Percentiles rank a stretch among this genome's conserved stretches.
Conservation (phyloP, 2,329 filamentous ascomycete species). For the Nemania sp. region DNA sequence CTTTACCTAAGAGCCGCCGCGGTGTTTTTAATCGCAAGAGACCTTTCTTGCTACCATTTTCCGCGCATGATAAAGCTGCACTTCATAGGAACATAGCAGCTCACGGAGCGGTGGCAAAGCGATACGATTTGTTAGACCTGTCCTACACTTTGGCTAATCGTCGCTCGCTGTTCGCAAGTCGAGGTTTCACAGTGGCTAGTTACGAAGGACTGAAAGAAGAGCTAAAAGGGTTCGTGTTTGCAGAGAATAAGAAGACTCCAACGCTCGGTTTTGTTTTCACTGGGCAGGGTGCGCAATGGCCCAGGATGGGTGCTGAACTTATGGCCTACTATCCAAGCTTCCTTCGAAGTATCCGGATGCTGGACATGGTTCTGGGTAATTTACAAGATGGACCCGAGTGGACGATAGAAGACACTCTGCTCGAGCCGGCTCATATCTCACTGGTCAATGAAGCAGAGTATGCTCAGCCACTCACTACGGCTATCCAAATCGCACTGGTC, state of each 20-base stretch:
- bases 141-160: too few relatives aligned
- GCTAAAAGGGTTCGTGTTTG: too few relatives aligned
- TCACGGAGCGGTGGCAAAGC: too few relatives aligned
- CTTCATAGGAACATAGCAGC: neutral
- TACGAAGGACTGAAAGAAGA: too few relatives aligned
- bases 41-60: neutral
- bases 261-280: conserved; percentile 31
- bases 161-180: too few relatives aligned
- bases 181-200: too few relatives aligned
- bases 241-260: too few relatives aligned
- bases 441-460: neutral
- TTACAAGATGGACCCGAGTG: conserved; percentile 23
- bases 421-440: neutral
- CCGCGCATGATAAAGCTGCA: neutral
- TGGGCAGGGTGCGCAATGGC: conserved; percentile 32
- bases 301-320: conserved; percentile 27
- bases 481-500: conserved; percentile 1
- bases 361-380: conserved; percentile 24
- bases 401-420: neutral
- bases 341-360: conserved; percentile 6
- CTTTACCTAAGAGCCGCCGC: too few relatives aligned
- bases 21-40: neutral
- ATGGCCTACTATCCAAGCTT: conserved; percentile 4
- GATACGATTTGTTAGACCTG: too few relatives aligned
- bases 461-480: neutral